Evolutionary conservation across 2,329 filamentous ascomycete genomes (phyloP), one percentile per base, ranked within the genome.

Genomic region (Zymoseptoria pseudotritici): DNA sequence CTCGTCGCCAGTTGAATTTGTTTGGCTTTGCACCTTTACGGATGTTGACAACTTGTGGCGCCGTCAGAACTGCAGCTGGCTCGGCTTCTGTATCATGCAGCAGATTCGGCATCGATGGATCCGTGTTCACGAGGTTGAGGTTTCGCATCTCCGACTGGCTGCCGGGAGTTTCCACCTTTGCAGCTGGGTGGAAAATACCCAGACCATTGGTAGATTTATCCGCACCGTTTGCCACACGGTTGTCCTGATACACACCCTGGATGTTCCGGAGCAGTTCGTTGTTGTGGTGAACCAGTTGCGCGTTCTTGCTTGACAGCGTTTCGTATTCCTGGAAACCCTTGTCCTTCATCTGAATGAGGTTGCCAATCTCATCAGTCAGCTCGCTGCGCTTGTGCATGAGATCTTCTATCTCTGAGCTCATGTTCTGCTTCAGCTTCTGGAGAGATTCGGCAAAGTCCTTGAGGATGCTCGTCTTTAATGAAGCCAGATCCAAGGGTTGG

Each of bases 1-100:
- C 91, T 79, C 95, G 96, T 82, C 97, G 96, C 92, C 94, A 97
- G 77, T 96, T 96, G 77, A 97, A 97, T 74, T 97, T 97, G 79
- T 91, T 96, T 57, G 88, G 86, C 72, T 96, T 91, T 17, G 54
- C 63, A 24, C 89, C 91, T 77, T 97, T 97, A 69, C 91, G 86
- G 63, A 97, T 95, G 69, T 94, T 95, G 62, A 97, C 89, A 36
- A 97, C 89, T 62, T 96, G 94, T n/a, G 94, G 92, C 2, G 90
- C 89, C 26, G 86, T 81, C 63, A 85, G 74, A 54, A 87, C 76
- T 0, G 82, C 82, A 6, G 78, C 78, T 13, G 81, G 77, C 65
- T 87, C 85, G 8, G 77, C 81, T 50, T 94, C 91, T 53, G 89
- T 88, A 19, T 83, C 81, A 24, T 78, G 67, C 22, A 73, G 72